Conservation (phyloP, 371 early-diverging fungal species). For the Phascolomyces articulosus region DNA sequence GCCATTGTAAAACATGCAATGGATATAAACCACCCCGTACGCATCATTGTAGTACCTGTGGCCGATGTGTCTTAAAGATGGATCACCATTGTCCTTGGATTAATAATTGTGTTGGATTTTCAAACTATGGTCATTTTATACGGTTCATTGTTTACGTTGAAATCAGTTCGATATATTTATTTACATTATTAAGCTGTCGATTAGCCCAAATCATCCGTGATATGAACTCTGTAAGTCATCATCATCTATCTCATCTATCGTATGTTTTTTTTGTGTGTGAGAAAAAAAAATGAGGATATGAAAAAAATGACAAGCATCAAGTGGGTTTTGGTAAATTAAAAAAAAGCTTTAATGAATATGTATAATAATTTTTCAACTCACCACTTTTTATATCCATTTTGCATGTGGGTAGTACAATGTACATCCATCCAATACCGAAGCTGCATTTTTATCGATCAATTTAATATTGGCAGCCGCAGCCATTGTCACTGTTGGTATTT, state of each 20-base stretch:
- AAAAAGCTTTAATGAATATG: no score
- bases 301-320: no score
- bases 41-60: slow-evolving; percentile 84
- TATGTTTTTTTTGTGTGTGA: neutral
- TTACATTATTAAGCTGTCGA: slow-evolving; percentile 41
- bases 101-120: slow-evolving; percentile 94
- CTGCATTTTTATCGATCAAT: slow-evolving; percentile 69
- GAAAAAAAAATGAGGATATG: no score
- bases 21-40: slow-evolving; percentile 81
- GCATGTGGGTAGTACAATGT: slow-evolving; percentile 24
- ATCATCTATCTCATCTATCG: neutral
- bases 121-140: slow-evolving; percentile 88
- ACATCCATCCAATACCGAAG: slow-evolving; percentile 61
- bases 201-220: slow-evolving; percentile 36
- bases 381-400: neutral
- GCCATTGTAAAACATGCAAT: slow-evolving; percentile 80
- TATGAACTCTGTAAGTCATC: slow-evolving; percentile 18
- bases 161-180: slow-evolving; percentile 54
- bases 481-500: slow-evolving; percentile 77
- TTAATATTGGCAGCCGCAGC: slow-evolving; percentile 68
- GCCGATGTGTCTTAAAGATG: slow-evolving; percentile 87
- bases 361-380: no score
- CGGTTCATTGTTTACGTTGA: slow-evolving; percentile 82
- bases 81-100: slow-evolving; percentile 98
- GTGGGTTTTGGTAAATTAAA: no score